Evolutionary conservation across 495 filamentous ascomycete genomes (phyloP).

Genomic region (Trichoderma gamsii): DNA sequence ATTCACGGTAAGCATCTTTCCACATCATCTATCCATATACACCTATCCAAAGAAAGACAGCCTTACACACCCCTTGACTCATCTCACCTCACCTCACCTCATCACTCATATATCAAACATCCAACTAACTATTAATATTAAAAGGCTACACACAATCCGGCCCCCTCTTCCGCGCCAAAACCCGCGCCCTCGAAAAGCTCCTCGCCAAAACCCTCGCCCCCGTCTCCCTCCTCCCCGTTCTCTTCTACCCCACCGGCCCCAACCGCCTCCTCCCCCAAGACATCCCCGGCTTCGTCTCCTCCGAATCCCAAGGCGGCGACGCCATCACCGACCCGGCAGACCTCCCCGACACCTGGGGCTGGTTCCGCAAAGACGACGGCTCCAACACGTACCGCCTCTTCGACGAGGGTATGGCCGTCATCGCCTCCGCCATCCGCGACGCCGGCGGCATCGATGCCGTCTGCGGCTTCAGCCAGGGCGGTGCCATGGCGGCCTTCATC

Average conservation of each 20-base stretch:
- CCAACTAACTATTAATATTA: slow-evolving; percentile 11
- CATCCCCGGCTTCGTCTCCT: slow-evolving; percentile 58
- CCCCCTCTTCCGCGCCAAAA: slow-evolving; percentile 79
- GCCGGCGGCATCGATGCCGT: slow-evolving; percentile 64
- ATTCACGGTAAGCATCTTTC: slow-evolving; percentile 41
- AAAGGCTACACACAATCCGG: slow-evolving; percentile 88
- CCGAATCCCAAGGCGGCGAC: background rate
- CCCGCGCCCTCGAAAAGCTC: slow-evolving; percentile 74
- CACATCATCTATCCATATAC: background rate
- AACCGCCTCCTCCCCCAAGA: slow-evolving; percentile 56
- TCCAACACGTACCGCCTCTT: slow-evolving; percentile 58
- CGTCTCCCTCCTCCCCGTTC: slow-evolving; percentile 47
- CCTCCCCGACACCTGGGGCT: slow-evolving; percentile 65
- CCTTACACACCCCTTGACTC: background rate
- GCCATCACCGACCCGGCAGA: slow-evolving; percentile 27
- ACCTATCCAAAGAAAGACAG: background rate
- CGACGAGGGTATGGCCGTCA: slow-evolving; percentile 50
- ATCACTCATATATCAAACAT: background rate
- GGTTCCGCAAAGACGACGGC: slow-evolving; percentile 69
- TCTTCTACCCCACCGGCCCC: slow-evolving; percentile 59
- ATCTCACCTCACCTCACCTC: background rate
- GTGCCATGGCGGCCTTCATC: slow-evolving; percentile 52
- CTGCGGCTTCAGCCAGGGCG: slow-evolving; percentile 72
- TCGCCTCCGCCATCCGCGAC: slow-evolving; percentile 54
- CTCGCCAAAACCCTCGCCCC: slow-evolving; percentile 66